These are phyloP conservation scores for Microcos paniculata DNA, from an alignment of 345 rosid species.

Conservation along the genomic window DNA sequence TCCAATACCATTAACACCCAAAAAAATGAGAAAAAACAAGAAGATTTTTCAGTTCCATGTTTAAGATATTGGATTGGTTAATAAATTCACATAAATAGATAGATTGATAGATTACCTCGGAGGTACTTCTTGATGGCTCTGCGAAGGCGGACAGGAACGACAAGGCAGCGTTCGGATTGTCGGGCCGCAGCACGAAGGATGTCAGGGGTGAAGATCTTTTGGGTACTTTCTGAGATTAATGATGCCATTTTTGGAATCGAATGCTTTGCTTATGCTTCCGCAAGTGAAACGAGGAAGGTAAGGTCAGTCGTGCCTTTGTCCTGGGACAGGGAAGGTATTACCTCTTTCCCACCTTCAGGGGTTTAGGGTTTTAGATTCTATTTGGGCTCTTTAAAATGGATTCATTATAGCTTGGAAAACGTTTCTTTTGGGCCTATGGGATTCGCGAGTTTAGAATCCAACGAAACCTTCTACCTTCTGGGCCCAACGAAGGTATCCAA, in stretches of 20 bases:
- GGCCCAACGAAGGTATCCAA: too few relatives aligned
- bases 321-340: not conserved
- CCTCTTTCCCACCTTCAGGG: not conserved
- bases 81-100: not conserved
- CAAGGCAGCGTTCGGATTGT: slow-evolving; percentile 68
- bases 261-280: not conserved
- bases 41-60: not conserved
- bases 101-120: slow-evolving; percentile 45
- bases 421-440: too few relatives aligned
- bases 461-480: too few relatives aligned
- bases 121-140: slow-evolving; percentile 83
- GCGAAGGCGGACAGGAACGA: slow-evolving; percentile 79
- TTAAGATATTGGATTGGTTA: not conserved
- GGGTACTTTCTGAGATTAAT: slow-evolving; percentile 36
- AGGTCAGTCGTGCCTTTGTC: not conserved
- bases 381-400: not conserved
- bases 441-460: too few relatives aligned
- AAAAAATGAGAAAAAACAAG: not conserved
- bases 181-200: slow-evolving; percentile 64
- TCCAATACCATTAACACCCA: not conserved
- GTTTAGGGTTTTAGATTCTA: not conserved
- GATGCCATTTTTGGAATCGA: slow-evolving; percentile 36
- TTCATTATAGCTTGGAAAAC: not conserved
- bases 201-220: slow-evolving; percentile 51
- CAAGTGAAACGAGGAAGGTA: not conserved